Conservation (phyloP, 768 basidiomycete genomes). For the Calocybe indica region DNA sequence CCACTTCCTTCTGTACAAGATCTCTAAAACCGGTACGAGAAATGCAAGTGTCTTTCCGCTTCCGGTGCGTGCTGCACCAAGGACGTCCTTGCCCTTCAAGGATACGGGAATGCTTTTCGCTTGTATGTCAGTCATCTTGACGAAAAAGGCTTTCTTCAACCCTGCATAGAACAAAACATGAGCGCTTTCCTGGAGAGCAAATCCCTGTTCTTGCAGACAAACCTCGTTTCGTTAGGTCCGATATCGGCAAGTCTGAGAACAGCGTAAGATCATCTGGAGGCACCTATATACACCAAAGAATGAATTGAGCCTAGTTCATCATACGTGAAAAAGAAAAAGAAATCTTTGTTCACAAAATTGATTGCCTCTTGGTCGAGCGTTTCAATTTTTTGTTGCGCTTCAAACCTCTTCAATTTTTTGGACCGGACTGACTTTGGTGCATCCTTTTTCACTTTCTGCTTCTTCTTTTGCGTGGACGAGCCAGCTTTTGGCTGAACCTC, state of each 20-base stretch:
- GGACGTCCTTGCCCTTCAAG: slow-evolving; percentile 91
- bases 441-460: slow-evolving; percentile 3
- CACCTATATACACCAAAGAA: slow-evolving; percentile 29
- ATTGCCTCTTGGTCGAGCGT: slow-evolving; percentile 41
- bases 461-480: slow-evolving; percentile 9
- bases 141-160: slow-evolving; percentile 80
- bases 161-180: slow-evolving; percentile 35
- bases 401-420: slow-evolving; percentile 33
- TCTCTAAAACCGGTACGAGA: slow-evolving; percentile 86
- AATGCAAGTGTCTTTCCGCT: slow-evolving; percentile 97
- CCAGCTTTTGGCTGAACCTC: slow-evolving; percentile 7
- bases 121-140: slow-evolving; percentile 90
- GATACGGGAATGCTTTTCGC: slow-evolving; percentile 85
- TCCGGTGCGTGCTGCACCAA: slow-evolving; percentile 93
- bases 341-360: slow-evolving; percentile 37
- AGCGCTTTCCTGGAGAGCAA: no score
- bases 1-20: slow-evolving; percentile 88
- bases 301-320: slow-evolving; percentile 5
- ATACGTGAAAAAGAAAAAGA: background rate
- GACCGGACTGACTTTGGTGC: slow-evolving; percentile 5
- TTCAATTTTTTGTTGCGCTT: slow-evolving; percentile 46
- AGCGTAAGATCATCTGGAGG: slow-evolving; percentile 42
- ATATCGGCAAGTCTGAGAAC: slow-evolving; percentile 77
- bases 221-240: slow-evolving; percentile 72
- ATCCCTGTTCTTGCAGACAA: background rate